Base-by-base conservation (phyloP, 169 alveolate species). In the Plasmodium vinckei region DNA sequence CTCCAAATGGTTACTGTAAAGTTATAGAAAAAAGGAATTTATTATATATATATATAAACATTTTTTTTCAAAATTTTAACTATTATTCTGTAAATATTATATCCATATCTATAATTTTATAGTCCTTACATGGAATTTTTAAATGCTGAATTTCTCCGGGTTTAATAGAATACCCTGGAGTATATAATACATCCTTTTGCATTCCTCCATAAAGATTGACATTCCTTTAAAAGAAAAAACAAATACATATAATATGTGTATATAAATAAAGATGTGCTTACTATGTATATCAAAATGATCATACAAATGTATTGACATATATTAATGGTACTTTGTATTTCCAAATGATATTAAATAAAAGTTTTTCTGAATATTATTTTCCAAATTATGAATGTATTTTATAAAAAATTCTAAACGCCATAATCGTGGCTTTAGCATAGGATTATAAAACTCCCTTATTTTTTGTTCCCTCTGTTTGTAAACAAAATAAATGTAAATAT, bases 1-100 rank as follows among this genome's bases (percentile, higher is more conserved):
- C 91, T 63, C 97, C 97, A 95, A 17, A 95, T 92, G 77, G 93
- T 82, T 49, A 94, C 95, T 92, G 17, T 7, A 39, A 17, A 56
- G 13, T 46, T 25, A 2, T 12, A 10, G 5, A 68, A 47, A 19
- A 75, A 19, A 53, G 21, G 15, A 47, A 47, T 46, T 19, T 65
- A n/a, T 42, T 42, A 5, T 5, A 65, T 25, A 42, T 27, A 39
- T 42, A 44, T 65, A 12, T 65, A 6, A 46, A 25, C 2, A 53
- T 68, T 19, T n/a, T 9, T 70, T 23, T 23, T 23, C 23, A 21
- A 4, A 13, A 21, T 12, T n/a, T 6, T 42, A 25, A 12, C 15
- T 27, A 13, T 21, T 6, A 51, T 6, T 46, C 17, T 27, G 19
- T 46, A 13, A 47, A n/a, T 61, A 13, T 13, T 61, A 33, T 61